Percentiles rank a stretch among this genome's conserved stretches.
Conservation (phyloP, 345 rosid genomes). For the Acer yangbiense region DNA sequence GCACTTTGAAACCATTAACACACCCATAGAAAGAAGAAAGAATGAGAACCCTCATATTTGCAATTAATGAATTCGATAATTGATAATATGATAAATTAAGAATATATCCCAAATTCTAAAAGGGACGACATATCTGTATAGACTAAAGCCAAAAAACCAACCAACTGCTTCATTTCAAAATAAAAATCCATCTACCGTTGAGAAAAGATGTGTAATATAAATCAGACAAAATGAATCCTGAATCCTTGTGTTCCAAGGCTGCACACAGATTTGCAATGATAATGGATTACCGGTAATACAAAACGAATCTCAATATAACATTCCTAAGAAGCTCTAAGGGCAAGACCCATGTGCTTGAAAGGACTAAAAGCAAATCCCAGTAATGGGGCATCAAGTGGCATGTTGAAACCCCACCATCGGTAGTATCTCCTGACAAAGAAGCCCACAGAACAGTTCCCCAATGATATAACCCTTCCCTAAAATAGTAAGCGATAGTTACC, state of each 20-base stretch:
- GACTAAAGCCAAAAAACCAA: not conserved
- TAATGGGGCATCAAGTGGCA: slow-evolving; percentile 23
- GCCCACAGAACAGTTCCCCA: slow-evolving; percentile 21
- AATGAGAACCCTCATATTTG: not conserved
- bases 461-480: slow-evolving; percentile 29
- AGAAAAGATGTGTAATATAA: slow-evolving; percentile 8
- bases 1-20: slow-evolving; percentile 18
- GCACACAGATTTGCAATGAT: not conserved
- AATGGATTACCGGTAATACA: slow-evolving; percentile 15
- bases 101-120: not conserved
- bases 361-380: slow-evolving; percentile 32
- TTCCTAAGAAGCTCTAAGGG: slow-evolving; percentile 34
- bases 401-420: slow-evolving; percentile 33
- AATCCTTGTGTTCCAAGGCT: slow-evolving; percentile 8
- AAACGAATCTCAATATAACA: slow-evolving; percentile 19
- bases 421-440: slow-evolving; percentile 22
- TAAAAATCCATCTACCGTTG: not conserved
- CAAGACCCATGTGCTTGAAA: slow-evolving; percentile 34
- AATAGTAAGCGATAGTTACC: slow-evolving; percentile 23
- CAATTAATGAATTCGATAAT: not conserved
- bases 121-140: not conserved
- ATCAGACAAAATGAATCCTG: slow-evolving; percentile 9
- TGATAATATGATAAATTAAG: not conserved
- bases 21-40: not conserved
- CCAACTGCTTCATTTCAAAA: not conserved